Conservation (phyloP, 495 filamentous ascomycete genomes). For the Evernia prunastri region DNA sequence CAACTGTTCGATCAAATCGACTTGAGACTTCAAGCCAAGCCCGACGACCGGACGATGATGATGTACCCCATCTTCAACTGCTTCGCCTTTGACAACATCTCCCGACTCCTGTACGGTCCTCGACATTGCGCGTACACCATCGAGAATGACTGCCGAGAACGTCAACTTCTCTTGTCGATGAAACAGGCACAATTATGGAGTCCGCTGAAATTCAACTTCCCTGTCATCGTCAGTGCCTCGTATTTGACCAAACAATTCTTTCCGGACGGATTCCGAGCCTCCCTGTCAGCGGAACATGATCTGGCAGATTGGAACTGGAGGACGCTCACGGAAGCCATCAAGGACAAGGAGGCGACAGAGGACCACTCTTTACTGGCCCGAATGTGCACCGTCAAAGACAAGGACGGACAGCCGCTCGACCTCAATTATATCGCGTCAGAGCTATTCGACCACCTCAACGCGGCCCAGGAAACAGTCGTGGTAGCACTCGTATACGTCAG, state of each 20-base stretch:
- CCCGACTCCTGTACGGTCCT: neutral
- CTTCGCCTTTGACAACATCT: conserved; percentile 1
- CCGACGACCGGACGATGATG: neutral
- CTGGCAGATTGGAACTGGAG: conserved; percentile 1
- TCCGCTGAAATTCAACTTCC: neutral
- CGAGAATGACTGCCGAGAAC: conserved; percentile 1
- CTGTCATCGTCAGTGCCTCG: neutral
- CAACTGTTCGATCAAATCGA: neutral
- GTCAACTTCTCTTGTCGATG: neutral
- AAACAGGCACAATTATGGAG: conserved; percentile 3
- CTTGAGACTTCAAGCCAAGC: neutral
- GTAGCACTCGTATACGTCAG: neutral
- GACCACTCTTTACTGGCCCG: conserved; percentile 3
- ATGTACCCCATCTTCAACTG: conserved; percentile 1
- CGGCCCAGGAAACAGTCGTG: neutral
- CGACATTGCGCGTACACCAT: neutral
- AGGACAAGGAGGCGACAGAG: conserved; percentile 1
- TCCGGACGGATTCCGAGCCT: neutral
- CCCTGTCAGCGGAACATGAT: conserved; percentile 1
- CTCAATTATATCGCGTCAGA: neutral
- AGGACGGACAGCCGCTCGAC: conserved; percentile 3
- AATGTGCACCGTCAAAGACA: neutral
- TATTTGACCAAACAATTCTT: neutral
- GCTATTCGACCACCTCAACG: neutral
- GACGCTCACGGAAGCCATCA: neutral